phyloP scores from a whole-genome alignment of 495 filamentous ascomycete species.

The Evernia prunastri region DNA sequence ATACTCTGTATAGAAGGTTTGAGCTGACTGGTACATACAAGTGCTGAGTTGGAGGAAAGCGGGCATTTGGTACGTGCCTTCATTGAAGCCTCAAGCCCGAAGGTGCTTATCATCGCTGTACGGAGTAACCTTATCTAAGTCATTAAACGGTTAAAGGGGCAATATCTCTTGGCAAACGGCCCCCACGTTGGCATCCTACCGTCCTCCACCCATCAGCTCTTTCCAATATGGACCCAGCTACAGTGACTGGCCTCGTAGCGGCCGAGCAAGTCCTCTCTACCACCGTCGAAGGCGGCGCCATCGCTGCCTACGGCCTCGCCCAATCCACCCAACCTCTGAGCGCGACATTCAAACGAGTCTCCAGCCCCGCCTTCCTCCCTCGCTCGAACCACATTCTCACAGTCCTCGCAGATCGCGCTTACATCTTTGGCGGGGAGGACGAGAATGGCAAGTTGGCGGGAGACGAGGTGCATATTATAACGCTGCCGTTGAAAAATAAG shows the following conservation, averaged over 20 bases:
- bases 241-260: conserved; percentile 27
- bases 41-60: no score
- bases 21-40: no score
- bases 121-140: no score
- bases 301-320: conserved; percentile 32
- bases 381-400: conserved; percentile 44
- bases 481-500: conserved; percentile 32
- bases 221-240: conserved; percentile 30
- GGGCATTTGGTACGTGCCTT: no score
- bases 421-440: conserved; percentile 47
- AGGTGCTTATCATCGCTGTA: no score
- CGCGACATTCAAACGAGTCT: conserved; percentile 37
- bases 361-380: conserved; percentile 35
- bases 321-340: conserved; percentile 39
- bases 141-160: no score
- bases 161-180: not conserved
- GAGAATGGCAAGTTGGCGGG: conserved; percentile 35
- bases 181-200: not conserved
- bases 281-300: conserved; percentile 35
- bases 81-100: no score
- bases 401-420: conserved; percentile 40
- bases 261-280: conserved; percentile 42
- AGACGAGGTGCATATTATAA: conserved; percentile 42
- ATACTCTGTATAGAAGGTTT: no score
- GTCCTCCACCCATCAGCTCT: not conserved